Evolutionary conservation across 2,329 filamentous ascomycete species (phyloP).

Genomic region (Alternaria longipes): DNA sequence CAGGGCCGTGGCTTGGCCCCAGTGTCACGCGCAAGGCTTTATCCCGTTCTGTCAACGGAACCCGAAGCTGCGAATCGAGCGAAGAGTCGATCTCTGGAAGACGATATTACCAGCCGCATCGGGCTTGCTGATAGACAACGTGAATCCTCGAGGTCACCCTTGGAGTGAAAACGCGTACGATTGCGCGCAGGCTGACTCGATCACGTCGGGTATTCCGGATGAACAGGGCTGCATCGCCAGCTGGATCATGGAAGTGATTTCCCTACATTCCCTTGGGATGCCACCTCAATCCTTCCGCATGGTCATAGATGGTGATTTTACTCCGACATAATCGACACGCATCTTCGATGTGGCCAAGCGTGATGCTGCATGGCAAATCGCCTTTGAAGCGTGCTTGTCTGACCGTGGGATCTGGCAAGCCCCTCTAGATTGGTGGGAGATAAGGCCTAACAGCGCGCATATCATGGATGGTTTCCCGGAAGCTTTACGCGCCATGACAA

Average conservation of each 20-base stretch:
- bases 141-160: no score
- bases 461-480: not conserved
- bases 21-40: conserved; percentile 16
- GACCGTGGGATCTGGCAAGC: not conserved
- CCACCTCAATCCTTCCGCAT: conserved; percentile 13
- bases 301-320: conserved; percentile 11
- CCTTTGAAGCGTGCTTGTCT: not conserved
- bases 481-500: not conserved
- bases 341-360: conserved; percentile 5
- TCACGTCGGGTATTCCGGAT: accelerated
- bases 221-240: not conserved
- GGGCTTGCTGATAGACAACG: not conserved
- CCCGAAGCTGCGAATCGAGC: conserved; percentile 4
- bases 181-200: not conserved
- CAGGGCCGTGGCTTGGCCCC: not conserved
- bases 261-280: conserved; percentile 16
- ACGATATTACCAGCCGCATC: not conserved
- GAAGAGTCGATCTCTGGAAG: conserved; percentile 8
- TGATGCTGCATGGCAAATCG: conserved; percentile 1
- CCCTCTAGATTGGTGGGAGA: not conserved
- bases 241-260: conserved; percentile 17
- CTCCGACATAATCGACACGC: not conserved
- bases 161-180: no score
- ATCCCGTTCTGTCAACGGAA: conserved; percentile 17
- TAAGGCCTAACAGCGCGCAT: not conserved